Conservation (phyloP, 306 rosid genomes). For the Prunus mume region DNA sequence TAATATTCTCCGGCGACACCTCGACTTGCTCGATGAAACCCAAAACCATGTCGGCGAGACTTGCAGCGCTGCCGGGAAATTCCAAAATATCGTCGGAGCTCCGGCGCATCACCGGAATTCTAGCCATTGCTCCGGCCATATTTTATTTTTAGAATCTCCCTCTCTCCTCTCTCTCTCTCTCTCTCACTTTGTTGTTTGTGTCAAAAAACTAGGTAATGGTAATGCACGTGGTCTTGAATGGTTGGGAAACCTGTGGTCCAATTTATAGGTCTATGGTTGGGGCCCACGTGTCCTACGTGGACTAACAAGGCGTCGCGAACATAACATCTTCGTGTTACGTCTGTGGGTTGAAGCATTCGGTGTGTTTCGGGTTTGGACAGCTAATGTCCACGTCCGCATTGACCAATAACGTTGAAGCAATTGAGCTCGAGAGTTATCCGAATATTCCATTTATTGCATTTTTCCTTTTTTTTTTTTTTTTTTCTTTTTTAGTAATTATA, state of each 20-base stretch:
- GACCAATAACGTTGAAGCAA: background rate
- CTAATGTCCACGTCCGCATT: slow-evolving; percentile 23
- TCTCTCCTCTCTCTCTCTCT: background rate
- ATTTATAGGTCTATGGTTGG: slow-evolving; percentile 5
- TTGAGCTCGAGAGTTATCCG: background rate
- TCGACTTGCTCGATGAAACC: slow-evolving; percentile 49
- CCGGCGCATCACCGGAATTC: slow-evolving; percentile 8
- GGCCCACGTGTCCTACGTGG: slow-evolving; percentile 10
- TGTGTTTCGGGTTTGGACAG: slow-evolving; percentile 1
- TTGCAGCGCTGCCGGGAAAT: slow-evolving; percentile 12
- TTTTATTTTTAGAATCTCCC: background rate
- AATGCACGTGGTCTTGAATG: background rate
- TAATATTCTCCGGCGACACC: slow-evolving; percentile 27
- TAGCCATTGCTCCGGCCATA: slow-evolving; percentile 18
- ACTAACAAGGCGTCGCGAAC: background rate
- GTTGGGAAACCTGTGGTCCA: background rate
- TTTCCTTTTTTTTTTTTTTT: background rate
- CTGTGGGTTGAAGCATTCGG: background rate
- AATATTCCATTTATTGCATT: background rate
- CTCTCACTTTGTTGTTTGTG: background rate
- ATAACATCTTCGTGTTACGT: background rate
- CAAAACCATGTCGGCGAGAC: slow-evolving; percentile 51
- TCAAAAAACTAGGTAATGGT: background rate
- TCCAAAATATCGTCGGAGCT: slow-evolving; percentile 28
- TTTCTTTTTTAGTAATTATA: background rate